Conservation (phyloP, 2,329 filamentous ascomycete genomes). For the Aureobasidium sp. region DNA sequence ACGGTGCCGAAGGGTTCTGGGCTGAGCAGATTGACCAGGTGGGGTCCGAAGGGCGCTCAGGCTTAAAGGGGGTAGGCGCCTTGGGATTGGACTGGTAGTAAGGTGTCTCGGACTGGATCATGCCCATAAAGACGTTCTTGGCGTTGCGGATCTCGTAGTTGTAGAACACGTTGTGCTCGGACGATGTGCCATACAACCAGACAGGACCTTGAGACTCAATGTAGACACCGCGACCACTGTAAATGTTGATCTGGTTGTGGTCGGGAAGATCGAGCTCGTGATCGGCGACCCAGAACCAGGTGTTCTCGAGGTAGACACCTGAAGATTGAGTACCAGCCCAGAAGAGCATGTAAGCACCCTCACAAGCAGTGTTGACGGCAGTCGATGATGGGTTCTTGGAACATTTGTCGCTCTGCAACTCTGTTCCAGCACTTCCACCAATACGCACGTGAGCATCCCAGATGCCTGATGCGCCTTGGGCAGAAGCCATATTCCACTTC, state of each 20-base stretch:
- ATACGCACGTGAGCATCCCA: conserved; percentile 97
- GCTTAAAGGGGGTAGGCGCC: conserved; percentile 51
- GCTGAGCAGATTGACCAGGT: conserved; percentile 34
- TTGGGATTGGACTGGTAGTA: conserved; percentile 63
- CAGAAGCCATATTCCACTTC: conserved; percentile 77
- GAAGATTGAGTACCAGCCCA: conserved; percentile 51
- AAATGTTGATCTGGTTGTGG: conserved; percentile 82
- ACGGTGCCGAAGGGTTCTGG: conserved; percentile 18
- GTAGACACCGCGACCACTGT: conserved; percentile 76
- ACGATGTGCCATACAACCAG: conserved; percentile 64
- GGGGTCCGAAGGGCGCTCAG: conserved; percentile 39
- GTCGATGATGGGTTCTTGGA: conserved; percentile 65
- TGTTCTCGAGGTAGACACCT: conserved; percentile 73
- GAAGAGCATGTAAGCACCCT: conserved; percentile 62
- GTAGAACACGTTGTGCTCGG: conserved; percentile 63
- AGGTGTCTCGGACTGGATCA: conserved; percentile 63
- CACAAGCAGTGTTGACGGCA: conserved; percentile 58
- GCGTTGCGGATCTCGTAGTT: conserved; percentile 60
- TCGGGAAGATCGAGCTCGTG: conserved; percentile 92
- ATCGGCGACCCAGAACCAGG: conserved; percentile 87
- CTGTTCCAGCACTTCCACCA: conserved; percentile 76
- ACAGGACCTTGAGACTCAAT: conserved; percentile 69
- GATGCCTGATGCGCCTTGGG: conserved; percentile 66
- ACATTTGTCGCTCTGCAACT: conserved; percentile 76
- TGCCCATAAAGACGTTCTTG: conserved; percentile 55